Conservation (phyloP, 176 grass and related monocot genomes). For the Carex scoparia region DNA sequence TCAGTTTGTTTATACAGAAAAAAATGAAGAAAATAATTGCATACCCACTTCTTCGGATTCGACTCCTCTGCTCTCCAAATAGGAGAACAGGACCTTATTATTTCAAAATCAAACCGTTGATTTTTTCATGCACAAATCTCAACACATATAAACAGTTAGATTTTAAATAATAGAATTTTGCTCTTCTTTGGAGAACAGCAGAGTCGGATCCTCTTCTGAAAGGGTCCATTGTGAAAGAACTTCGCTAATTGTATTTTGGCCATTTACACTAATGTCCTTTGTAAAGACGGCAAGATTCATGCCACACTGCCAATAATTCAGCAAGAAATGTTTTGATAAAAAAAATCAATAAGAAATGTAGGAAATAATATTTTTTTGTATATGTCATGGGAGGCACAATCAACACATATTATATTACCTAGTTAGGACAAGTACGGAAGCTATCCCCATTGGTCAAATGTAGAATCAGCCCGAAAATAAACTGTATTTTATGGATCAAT, state of each 20-base stretch:
- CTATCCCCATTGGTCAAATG: background rate
- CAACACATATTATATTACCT: background rate
- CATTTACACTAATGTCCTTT: background rate
- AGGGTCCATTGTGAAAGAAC: background rate
- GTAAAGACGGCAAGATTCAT: background rate
- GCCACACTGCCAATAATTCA: constrained; percentile 1
- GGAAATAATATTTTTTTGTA: background rate
- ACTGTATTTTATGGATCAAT: background rate
- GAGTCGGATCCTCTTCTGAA: background rate
- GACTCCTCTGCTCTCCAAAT: too few relatives aligned
- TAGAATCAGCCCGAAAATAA: background rate
- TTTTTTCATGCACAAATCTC: too few relatives aligned
- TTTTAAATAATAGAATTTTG: too few relatives aligned
- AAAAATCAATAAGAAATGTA: background rate
- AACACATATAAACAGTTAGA: too few relatives aligned
- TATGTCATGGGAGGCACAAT: constrained; percentile 11
- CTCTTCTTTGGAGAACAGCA: too few relatives aligned
- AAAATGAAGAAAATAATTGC: background rate
- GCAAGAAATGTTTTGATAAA: background rate
- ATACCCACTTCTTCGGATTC: background rate
- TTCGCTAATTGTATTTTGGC: background rate
- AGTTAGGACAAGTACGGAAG: background rate
- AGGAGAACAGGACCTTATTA: too few relatives aligned
- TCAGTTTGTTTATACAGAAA: background rate
- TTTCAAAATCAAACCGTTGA: too few relatives aligned